Conservation (phyloP, 768 basidiomycete species). For the Lanmaoa rubissima region DNA sequence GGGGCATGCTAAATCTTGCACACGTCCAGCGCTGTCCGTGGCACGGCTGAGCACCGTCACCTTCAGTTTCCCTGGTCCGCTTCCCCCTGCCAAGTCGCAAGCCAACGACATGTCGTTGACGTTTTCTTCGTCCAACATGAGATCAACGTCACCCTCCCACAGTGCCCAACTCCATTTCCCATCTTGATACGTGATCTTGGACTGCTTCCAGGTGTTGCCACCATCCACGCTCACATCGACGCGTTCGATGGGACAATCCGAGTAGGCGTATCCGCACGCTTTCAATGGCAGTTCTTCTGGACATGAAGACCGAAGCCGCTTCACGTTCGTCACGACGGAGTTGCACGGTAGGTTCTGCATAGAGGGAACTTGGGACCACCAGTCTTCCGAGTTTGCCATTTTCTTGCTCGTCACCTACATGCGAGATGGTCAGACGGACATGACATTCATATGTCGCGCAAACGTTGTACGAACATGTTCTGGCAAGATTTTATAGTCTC, state of each 20-base stretch:
- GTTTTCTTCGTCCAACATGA: conserved; percentile 23
- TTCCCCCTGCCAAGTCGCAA: conserved; percentile 1
- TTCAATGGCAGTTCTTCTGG: conserved; percentile 25
- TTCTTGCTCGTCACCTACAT: conserved; percentile 26
- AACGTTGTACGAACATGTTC: conserved; percentile 40
- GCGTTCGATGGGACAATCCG: conserved; percentile 43
- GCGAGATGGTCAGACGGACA: neutral
- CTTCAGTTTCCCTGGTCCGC: conserved; percentile 9
- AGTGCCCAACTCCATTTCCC: conserved; percentile 75
- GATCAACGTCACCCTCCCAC: conserved; percentile 55
- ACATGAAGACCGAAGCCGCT: conserved; percentile 6
- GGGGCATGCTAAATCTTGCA: conserved; percentile 46
- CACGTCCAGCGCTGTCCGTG: conserved; percentile 44
- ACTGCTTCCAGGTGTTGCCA: conserved; percentile 50
- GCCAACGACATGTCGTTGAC: conserved; percentile 10
- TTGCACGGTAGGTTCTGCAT: conserved; percentile 62
- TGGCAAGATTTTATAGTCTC: conserved; percentile 66
- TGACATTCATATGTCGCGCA: neutral
- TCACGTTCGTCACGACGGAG: conserved; percentile 47
- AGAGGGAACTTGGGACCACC: conserved; percentile 56
- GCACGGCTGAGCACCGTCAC: conserved; percentile 47
- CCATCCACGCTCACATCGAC: conserved; percentile 54
- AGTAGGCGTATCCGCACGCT: conserved; percentile 58
- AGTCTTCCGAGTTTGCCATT: conserved; percentile 25
- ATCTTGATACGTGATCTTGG: conserved; percentile 54